Conservation (phyloP, 306 rosid genomes). For the Rosa rugosa region DNA sequence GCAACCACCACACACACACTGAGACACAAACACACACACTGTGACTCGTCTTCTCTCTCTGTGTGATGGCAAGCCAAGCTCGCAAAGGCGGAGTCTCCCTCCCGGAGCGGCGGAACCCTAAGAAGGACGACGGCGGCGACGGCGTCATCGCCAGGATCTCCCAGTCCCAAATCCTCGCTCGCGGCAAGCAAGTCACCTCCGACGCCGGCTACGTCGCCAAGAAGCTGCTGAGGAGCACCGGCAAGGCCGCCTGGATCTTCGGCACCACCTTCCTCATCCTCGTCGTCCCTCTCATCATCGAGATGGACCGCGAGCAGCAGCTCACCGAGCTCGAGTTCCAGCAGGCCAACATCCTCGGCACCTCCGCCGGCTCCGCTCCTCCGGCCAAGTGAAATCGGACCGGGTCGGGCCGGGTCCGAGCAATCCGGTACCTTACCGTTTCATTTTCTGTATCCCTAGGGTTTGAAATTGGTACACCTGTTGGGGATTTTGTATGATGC, state of each 20-base stretch:
- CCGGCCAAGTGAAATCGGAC: conserved; percentile 40
- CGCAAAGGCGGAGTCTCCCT: conserved; percentile 85
- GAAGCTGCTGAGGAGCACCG: conserved; percentile 84
- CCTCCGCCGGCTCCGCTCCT: conserved; percentile 28
- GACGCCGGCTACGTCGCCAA: conserved; percentile 59
- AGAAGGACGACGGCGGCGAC: conserved; percentile 28
- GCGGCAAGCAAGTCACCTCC: conserved; percentile 58
- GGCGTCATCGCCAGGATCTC: conserved; percentile 49
- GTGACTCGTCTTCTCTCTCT: not conserved
- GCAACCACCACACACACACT: not conserved
- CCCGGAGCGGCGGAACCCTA: conserved; percentile 56
- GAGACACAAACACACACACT: not conserved
- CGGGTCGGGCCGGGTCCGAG: not conserved
- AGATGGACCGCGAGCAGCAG: conserved; percentile 98
- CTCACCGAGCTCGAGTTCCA: conserved; percentile 85
- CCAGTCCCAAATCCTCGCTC: conserved; percentile 49
- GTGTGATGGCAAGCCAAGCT: conserved; percentile 60
- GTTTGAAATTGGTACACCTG: not conserved
- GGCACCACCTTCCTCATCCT: conserved; percentile 83
- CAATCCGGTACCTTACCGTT: not conserved
- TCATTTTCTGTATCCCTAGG: not conserved
- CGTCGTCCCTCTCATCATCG: conserved; percentile 82
- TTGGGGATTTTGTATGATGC: not conserved
- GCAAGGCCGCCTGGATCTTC: conserved; percentile 93
- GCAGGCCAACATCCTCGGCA: conserved; percentile 91